Conservation (phyloP, 768 basidiomycete genomes). For the Cystofilobasidium capitatum region DNA sequence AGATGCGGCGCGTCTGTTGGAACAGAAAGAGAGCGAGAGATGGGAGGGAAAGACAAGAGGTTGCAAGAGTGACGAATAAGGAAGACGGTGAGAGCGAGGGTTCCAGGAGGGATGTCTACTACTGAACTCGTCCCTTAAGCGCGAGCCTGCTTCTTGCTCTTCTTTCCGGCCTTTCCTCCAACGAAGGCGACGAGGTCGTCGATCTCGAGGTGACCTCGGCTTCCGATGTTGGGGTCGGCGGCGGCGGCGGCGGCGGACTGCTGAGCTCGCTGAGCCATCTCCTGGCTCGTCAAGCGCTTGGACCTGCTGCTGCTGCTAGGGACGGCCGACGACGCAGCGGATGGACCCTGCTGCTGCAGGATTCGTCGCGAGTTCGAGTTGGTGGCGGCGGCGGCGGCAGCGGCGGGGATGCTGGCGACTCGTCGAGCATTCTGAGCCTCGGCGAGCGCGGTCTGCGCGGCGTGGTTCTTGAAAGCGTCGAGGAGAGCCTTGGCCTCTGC, state of each 20-base stretch:
- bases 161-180: constrained; percentile 12
- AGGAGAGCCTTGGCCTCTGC: constrained; percentile 39
- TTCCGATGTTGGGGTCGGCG: constrained; percentile 4
- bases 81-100: too few species aligned
- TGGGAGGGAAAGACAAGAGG: too few species aligned
- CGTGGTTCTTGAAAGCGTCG: constrained; percentile 36
- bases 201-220: constrained; percentile 31
- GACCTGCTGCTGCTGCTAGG: not conserved
- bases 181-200: constrained; percentile 44
- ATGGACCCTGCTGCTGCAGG: not conserved
- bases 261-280: constrained; percentile 1
- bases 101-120: too few species aligned
- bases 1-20: too few species aligned
- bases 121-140: too few species aligned
- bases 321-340: not conserved
- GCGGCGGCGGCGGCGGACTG: not conserved
- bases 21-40: too few species aligned
- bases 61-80: too few species aligned
- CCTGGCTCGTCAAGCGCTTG: constrained; percentile 5
- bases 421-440: constrained; percentile 34
- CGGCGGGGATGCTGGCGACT: constrained; percentile 26
- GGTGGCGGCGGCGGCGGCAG: constrained; percentile 20
- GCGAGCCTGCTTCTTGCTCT: constrained; percentile 2
- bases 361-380: constrained; percentile 5
- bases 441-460: constrained; percentile 32